Evolutionary conservation across 257 asterid species (phyloP), one percentile per base, ranked within the genome.

Genomic region (Penstemon newberryi): DNA sequence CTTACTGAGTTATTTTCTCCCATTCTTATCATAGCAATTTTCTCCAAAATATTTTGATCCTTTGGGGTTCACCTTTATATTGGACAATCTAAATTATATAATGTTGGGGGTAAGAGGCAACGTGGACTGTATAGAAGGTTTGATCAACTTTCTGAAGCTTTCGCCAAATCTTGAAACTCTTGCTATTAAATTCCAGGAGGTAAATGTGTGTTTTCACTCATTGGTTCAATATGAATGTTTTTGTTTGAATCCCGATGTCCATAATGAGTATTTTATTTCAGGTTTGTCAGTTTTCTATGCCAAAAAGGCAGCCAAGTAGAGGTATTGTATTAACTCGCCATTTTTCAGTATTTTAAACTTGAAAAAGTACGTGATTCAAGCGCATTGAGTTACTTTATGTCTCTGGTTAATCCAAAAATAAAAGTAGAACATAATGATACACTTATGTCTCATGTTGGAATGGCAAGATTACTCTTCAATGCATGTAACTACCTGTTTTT

Each of bases 111-210:
- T 62, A 56, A 74, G 79, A n/a, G 46, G 56, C 56, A 55, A 12
- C 4, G 50, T 63, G 66, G 60, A 65, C 36, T 61, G 56, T 39
- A 13, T 67, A 43, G 74, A 74, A 52, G 78, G 78, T 53, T 7
- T 74, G 73, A 61, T 67, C 40, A 61, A 56, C 70, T 74, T 74
- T n/a, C 45, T 74, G 70, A 61, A 60, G 66, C 46, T 33, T 52
- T 64, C 67, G 8, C 79, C 70, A 3, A 74, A 74, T 36, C 63
- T 74, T 67, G 74, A 74, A 69, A 11, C 66, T 45, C 79, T 74
- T 62, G 38, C 46, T 25, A 57, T 74, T 40, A 74, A 61, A 68
- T 63, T 74, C 50, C 54, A 57, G 36, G 66, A 68, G 79, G 79
- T 73, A 60, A 59, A 52, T 45, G 25, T 61, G 10, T 9, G 37